Evolutionary conservation across 148 eudicot species (phyloP), one percentile per base, ranked within the genome.

Genomic region (Beta vulgaris): DNA sequence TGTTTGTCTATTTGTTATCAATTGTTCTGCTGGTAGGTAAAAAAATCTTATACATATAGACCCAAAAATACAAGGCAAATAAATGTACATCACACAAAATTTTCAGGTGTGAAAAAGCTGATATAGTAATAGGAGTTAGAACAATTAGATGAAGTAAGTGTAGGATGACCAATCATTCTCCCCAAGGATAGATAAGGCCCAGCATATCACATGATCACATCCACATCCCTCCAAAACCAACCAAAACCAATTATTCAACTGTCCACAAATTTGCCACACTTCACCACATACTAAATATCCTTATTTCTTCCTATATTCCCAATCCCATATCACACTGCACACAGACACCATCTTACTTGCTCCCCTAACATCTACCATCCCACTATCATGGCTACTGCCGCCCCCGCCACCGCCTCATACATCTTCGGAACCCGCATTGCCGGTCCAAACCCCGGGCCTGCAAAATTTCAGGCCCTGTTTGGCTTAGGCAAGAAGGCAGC

Each of bases 371-470:
- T 28, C 29, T 21, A 32, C 40, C 15, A 29, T 14, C 6, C 34
- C 7, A 21, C 55, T 26, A 42, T 71, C 31, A 87, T 82, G 86
- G 85, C 91, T 43, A 65, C 93, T 26, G 68, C 90, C 73, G 82
- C 93, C 37, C 46, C 87, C 26, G 89, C 93, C 32, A 75, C 92
- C 64, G 67, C 94, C 7, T 88, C 98, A 25, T 82, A 89, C 42
- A 84, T 94, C 80, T 82, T 90, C 64, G 93, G 95, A 32, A 83
- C 91, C 40, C 91, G 85, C 42, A 84, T 91, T 29, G 74, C 86
- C 0, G 79, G 84, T 57, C 82, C 73, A 7, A 82, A 71, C 21
- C 63, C 80, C 12, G 64, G 73, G n/a, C 74, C 83, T 2, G 87
- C 86, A 8, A 81, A 82, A 21, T 76, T 88, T 79, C 90, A 76